Percentiles rank a stretch among this genome's conserved stretches.
These are phyloP conservation scores for Chytridiales sp. DNA, from an alignment of 371 early-diverging fungal species.

Conservation along the genomic window DNA sequence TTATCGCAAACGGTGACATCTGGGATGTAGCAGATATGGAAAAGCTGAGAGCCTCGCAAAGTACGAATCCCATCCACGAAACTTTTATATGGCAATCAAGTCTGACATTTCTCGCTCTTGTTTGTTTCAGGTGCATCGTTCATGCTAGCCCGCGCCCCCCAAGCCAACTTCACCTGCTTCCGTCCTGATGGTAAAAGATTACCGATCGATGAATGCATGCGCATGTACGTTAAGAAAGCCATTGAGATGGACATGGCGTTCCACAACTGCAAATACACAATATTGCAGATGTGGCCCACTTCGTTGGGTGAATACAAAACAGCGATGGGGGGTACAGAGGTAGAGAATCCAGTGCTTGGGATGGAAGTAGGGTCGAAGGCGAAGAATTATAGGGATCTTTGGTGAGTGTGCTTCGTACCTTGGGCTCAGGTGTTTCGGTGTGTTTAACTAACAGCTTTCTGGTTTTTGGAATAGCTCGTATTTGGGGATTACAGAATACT, in stretches of 20 bases:
- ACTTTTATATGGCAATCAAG: neutral
- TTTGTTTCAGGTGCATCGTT: conserved; percentile 55
- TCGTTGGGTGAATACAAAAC: conserved; percentile 1
- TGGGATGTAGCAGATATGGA: conserved; percentile 61
- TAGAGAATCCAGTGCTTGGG: conserved; percentile 6
- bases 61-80: neutral
- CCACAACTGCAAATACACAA: conserved; percentile 84
- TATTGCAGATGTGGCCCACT: conserved; percentile 72
- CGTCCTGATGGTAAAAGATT: conserved; percentile 66
- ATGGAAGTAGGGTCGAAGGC: conserved; percentile 43
- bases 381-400: conserved; percentile 54
- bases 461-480: conserved; percentile 3
- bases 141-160: conserved; percentile 90
- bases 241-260: conserved; percentile 68
- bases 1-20: conserved; percentile 94
- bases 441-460: neutral
- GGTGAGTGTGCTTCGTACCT: conserved; percentile 30
- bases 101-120: neutral
- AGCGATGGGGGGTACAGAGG: neutral
- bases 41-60: conserved; percentile 38
- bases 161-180: conserved; percentile 82
- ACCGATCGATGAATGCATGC: too few relatives aligned
- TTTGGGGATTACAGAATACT: conserved; percentile 47
- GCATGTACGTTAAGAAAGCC: conserved; percentile 66
- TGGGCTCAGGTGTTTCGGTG: neutral